Evolutionary conservation across 768 basidiomycete species (phyloP).

Genomic region (Pholiota conissans): DNA sequence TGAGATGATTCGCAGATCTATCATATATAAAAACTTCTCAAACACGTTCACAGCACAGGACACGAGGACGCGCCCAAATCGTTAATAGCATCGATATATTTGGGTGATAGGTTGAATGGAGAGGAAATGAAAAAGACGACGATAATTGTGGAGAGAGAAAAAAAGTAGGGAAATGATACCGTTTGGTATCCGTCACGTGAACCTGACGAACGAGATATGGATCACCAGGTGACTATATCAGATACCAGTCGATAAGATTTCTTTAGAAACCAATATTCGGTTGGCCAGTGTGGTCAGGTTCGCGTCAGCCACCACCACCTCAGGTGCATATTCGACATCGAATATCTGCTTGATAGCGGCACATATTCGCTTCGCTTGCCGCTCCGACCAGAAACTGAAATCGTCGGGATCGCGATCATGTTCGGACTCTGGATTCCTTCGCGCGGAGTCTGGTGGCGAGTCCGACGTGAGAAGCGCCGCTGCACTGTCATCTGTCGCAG

Average conservation of each 20-base stretch:
- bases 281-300: constrained; percentile 85
- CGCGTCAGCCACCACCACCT: constrained; percentile 92
- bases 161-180: background rate
- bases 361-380: constrained; percentile 89
- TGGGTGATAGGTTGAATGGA: background rate
- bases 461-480: constrained; percentile 14
- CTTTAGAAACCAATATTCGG: constrained; percentile 77
- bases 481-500: background rate
- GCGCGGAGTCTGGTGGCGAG: constrained; percentile 8
- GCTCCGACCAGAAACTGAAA: constrained; percentile 90
- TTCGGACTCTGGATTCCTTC: constrained; percentile 23
- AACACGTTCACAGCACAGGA: background rate
- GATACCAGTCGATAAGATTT: constrained; percentile 39
- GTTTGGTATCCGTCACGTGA: background rate
- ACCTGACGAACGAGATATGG: background rate
- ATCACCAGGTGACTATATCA: background rate
- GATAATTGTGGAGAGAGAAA: background rate
- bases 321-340: constrained; percentile 83
- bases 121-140: background rate
- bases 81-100: background rate
- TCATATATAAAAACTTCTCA: background rate
- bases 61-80: background rate
- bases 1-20: background rate
- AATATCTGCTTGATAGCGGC: constrained; percentile 78
- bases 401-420: constrained; percentile 79